Evolutionary conservation across 257 asterid genomes (phyloP).

Genomic region (Solanum ahanhuiri): DNA sequence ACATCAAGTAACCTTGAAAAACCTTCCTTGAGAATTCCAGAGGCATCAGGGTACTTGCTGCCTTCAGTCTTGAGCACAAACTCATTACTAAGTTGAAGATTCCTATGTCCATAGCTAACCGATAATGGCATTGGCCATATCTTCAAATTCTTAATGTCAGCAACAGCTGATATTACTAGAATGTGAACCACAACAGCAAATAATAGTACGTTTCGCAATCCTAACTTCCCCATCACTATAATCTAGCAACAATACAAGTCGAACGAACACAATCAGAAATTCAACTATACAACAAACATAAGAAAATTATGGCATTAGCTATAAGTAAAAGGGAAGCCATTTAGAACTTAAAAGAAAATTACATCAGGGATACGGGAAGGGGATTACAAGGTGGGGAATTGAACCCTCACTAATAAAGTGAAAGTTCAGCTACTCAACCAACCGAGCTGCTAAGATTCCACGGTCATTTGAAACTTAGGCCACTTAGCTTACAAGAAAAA

Average conservation of each 20-base stretch:
- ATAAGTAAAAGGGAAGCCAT: neutral
- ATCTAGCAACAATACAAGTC: conserved; percentile 12
- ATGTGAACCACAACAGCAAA: conserved; percentile 21
- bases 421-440: neutral
- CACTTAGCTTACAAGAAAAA: neutral
- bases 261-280: neutral
- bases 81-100: conserved; percentile 38
- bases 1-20: conserved; percentile 39
- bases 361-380: neutral
- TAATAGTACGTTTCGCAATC: conserved; percentile 1
- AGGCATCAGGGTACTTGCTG: conserved; percentile 55
- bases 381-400: neutral
- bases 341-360: neutral
- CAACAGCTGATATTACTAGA: conserved; percentile 28
- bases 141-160: conserved; percentile 26
- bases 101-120: conserved; percentile 44
- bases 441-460: neutral
- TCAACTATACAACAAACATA: neutral
- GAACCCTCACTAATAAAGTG: neutral
- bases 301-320: neutral
- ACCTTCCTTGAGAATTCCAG: conserved; percentile 74
- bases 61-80: conserved; percentile 65
- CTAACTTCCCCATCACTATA: conserved; percentile 26
- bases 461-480: neutral
- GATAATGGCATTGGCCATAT: conserved; percentile 95